Evolutionary conservation across 345 rosid species (phyloP).

Genomic region (Syzygium aqueum): DNA sequence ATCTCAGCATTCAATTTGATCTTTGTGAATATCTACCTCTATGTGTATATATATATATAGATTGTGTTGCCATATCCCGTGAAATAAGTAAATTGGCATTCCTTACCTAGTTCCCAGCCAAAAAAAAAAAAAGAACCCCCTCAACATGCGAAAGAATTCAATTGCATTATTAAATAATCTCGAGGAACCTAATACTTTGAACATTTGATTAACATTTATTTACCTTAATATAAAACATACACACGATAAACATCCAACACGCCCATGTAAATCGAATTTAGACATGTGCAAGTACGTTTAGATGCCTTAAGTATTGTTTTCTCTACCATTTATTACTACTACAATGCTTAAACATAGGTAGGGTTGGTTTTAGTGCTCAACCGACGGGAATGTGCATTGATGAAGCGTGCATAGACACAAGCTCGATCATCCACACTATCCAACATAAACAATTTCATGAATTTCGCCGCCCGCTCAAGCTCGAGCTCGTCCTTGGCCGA

Average conservation of each 20-base stretch:
- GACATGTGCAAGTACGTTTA: background rate
- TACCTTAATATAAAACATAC: background rate
- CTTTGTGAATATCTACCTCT: no score
- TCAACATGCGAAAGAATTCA: background rate
- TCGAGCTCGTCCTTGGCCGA: background rate
- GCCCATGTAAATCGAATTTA: background rate
- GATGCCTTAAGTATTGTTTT: accelerated
- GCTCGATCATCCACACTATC: background rate
- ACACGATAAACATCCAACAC: background rate
- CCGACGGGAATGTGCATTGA: background rate
- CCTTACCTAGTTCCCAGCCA: background rate
- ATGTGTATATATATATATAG: no score
- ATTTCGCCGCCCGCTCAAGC: background rate
- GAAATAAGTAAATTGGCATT: background rate
- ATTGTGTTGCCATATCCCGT: background rate
- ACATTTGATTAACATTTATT: background rate
- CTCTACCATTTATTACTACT: background rate
- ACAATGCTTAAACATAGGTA: background rate
- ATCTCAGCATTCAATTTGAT: background rate
- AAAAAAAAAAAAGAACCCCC: no score
- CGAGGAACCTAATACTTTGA: background rate
- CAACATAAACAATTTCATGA: accelerated
- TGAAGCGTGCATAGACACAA: background rate
- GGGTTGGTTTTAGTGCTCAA: background rate
- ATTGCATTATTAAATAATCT: background rate